Evolutionary conservation across 2,329 filamentous ascomycete species (phyloP), one percentile per base, ranked within the genome.

Genomic region (Sclerotinia trifoliorum): DNA sequence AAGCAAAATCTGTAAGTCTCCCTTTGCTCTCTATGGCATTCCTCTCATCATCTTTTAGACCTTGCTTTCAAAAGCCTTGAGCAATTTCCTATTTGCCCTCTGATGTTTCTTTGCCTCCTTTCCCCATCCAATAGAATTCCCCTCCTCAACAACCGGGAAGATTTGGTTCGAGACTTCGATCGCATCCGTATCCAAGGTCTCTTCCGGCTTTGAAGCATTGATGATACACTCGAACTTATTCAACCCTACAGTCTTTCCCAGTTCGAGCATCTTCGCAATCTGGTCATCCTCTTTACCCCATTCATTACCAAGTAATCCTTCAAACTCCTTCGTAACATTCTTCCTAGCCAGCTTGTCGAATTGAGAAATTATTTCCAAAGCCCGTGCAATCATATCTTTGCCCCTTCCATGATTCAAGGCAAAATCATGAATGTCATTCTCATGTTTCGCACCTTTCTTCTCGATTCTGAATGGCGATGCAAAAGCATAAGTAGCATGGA

Each of bases 41-140:
- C 19, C 29, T 26, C 44, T n/a, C 2, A n/a, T 29, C 15, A 21
- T n/a, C 11, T 39, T 39, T 60, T 46, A 68, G 61, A 4, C 24
- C 26, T 32, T 17, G 7, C 29, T 48, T 13, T 35, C 46, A 39
- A 54, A 54, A 42, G 52, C 13, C 24, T 42, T 65, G 8, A 56
- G 46, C 46, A 67, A 57, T 29, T 63, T 69, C 49, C 44, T 66
- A 46, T 56, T 35, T 1, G 54, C 63, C 24, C 46, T 68, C 44
- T 29, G 29, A 17, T 68, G 66, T 51, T 35, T 68, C 60, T 32
- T 68, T 6, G 60, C 66, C 58, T 65, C 60, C 52, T 51, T 65
- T 1, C 60, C 66, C 66, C 66, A 68, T 3, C 66, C 66, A 57
- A 65, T 8, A 10, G 3, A 19, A 15, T 24, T n/a, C 5, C 10